Percentiles rank a stretch among this genome's conserved stretches.
Conservation (phyloP, 1,284 basidiomycete genomes). For the Leccinum griseonigrum region DNA sequence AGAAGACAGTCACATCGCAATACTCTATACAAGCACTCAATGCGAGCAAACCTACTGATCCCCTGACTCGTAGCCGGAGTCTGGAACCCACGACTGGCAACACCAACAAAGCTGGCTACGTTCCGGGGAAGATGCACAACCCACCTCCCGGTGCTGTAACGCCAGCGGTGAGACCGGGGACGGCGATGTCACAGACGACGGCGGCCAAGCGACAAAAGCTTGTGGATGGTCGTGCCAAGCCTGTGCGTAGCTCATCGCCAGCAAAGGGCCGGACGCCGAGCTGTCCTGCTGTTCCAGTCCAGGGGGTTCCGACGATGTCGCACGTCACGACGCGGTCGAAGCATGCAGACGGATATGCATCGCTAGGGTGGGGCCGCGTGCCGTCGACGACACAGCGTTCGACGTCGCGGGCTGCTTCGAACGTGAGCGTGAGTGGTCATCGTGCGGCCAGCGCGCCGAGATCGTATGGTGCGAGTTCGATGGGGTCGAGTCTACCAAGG, state of each 20-base stretch:
- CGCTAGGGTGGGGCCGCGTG: slow-evolving; percentile 31
- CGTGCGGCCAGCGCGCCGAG: slow-evolving; percentile 14
- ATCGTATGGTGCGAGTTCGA: slow-evolving; percentile 18
- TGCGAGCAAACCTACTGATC: slow-evolving; percentile 47
- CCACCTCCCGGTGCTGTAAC: slow-evolving; percentile 44
- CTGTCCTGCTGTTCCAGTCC: slow-evolving; percentile 14
- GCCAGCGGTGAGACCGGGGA: slow-evolving; percentile 55
- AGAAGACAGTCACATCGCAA: slow-evolving; percentile 35
- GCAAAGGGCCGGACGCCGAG: slow-evolving; percentile 31
- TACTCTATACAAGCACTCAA: slow-evolving; percentile 38
- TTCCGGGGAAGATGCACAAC: slow-evolving; percentile 28
- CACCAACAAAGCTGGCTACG: slow-evolving; percentile 20
- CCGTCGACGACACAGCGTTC: slow-evolving; percentile 28
- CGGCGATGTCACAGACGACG: slow-evolving; percentile 42
- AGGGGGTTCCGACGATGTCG: slow-evolving; percentile 1
- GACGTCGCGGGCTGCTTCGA: slow-evolving; percentile 24
- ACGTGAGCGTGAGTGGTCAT: slow-evolving; percentile 12
- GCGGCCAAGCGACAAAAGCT: slow-evolving; percentile 56
- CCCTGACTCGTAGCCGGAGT: slow-evolving; percentile 28
- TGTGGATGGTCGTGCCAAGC: slow-evolving; percentile 35
- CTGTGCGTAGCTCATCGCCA: slow-evolving; percentile 23
- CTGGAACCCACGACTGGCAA: slow-evolving; percentile 24
- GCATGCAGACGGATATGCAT: slow-evolving; percentile 25
- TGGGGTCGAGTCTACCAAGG: slow-evolving; percentile 27
- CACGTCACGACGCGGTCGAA: slow-evolving; percentile 25